phyloP scores from a whole-genome alignment of 2,329 filamentous ascomycete genomes.

The Calonectria hongkongensis region DNA sequence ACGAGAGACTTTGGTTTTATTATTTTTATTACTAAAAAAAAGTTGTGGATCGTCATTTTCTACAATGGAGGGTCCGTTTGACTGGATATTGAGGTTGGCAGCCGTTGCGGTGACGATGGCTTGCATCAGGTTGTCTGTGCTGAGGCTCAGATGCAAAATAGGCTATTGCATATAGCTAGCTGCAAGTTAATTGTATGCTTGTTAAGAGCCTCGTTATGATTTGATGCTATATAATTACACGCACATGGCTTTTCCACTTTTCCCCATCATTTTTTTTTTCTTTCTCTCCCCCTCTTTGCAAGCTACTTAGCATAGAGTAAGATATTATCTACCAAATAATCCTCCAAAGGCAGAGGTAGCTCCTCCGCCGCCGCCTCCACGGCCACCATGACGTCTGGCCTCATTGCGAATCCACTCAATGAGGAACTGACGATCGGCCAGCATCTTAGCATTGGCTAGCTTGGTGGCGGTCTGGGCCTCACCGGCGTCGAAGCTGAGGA shows the following conservation, averaged over 20 bases:
- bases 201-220: not conserved
- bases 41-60: no score
- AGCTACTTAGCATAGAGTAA: not conserved
- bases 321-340: conserved; percentile 61
- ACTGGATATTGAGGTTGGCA: no score
- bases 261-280: not conserved
- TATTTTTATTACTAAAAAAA: no score
- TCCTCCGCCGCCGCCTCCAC: conserved; percentile 64
- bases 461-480: conserved; percentile 71
- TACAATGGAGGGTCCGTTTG: not conserved
- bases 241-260: not conserved
- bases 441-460: conserved; percentile 68
- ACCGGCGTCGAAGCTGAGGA: conserved; percentile 74
- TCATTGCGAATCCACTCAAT: conserved; percentile 73
- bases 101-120: not conserved
- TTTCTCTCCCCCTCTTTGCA: not conserved
- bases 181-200: not conserved
- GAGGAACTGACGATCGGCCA: conserved; percentile 70
- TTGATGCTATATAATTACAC: conserved; percentile 5
- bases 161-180: not conserved
- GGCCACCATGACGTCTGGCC: conserved; percentile 67
- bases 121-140: not conserved
- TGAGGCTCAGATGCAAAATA: not conserved
- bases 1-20: no score
- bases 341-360: conserved; percentile 60